Base-by-base conservation (phyloP, 495 filamentous ascomycete species). In the Saxispiralis lemnorum region DNA sequence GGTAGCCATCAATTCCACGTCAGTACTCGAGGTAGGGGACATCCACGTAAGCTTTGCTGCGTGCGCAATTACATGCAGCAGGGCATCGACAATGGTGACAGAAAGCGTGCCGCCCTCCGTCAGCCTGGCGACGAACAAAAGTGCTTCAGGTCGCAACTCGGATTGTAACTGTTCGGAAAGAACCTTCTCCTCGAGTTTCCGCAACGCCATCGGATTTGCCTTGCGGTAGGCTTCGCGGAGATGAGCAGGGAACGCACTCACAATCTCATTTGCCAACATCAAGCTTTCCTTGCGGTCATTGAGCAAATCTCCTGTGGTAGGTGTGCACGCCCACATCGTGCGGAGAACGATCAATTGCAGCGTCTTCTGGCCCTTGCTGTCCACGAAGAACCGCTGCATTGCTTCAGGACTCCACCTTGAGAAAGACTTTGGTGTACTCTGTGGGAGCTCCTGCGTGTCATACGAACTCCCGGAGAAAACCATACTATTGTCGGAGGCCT, bases 131-230 rank as follows among this genome's bases (percentile, higher is more conserved):
- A 51, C 14, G 14, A 51, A 45, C n/a, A 39, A 50, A 10, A 51
- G 41, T 6, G 50, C 46, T 28, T 46, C 35, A 14, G 67, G 56
- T 34, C 68, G 68, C 2, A 71, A 53, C 13, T 51, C 53, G 1
- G 44, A 38, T 35, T 67, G 43, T n/a, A 71, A 58, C 16, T 56
- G 59, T 10, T 45, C 35, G 1, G 51, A 38, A 13, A 62, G 55
- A 5, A 69, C 51, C 56, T 75, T 76, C 20, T 71, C 65, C 15
- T 64, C 59, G 14, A 77, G 46, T 44, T 75, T 79, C 6, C 60
- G 56, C 35, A 70, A 59, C 38, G 67, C 68, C 1, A 57, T 36
- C 9, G 24, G 9, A 42, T 68, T 71, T 7, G 47, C 52, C 6
- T 56, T 50, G 15, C 68, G 55, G 72, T 73, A 79, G 9, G 42